Conservation (phyloP, 2,329 filamentous ascomycete species). For the Sordariomycetes sp. region DNA sequence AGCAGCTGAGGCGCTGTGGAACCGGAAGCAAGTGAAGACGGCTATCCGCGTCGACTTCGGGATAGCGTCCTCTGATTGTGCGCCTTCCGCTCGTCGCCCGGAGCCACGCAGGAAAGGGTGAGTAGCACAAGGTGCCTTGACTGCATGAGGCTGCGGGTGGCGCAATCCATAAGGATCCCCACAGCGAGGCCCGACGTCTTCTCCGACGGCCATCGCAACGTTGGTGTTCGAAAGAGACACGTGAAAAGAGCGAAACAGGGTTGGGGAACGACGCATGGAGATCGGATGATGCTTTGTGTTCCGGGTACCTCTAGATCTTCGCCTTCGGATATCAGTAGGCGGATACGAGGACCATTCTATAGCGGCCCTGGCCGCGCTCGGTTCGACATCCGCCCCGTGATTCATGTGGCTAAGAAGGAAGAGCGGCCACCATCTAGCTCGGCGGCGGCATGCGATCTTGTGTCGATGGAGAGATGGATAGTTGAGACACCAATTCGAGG, state of each 20-base stretch:
- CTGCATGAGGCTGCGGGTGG: neutral
- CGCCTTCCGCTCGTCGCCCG: neutral
- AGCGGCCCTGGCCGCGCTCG: neutral
- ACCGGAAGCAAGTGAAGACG: neutral
- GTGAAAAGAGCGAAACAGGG: neutral
- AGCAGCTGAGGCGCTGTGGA: neutral
- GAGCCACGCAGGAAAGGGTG: neutral
- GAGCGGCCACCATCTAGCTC: neutral
- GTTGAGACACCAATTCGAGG: neutral
- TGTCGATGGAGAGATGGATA: neutral
- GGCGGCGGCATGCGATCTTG: neutral
- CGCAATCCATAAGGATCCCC: neutral
- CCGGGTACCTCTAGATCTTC: neutral
- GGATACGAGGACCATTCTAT: neutral
- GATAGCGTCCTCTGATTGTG: neutral
- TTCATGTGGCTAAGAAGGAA: neutral
- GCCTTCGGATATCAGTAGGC: neutral
- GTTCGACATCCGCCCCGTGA: neutral
- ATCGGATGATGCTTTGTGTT: neutral
- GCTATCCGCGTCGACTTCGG: slow-evolving; percentile 1
- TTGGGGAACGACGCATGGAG: neutral
- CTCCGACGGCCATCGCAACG: neutral
- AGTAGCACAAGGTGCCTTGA: neutral
- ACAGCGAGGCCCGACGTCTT: neutral
- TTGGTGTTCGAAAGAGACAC: neutral